Percentiles rank a stretch among this genome's conserved stretches.
Conservation (phyloP, 1,139 yeast genomes). For the Magnusiomyces paraingens region DNA sequence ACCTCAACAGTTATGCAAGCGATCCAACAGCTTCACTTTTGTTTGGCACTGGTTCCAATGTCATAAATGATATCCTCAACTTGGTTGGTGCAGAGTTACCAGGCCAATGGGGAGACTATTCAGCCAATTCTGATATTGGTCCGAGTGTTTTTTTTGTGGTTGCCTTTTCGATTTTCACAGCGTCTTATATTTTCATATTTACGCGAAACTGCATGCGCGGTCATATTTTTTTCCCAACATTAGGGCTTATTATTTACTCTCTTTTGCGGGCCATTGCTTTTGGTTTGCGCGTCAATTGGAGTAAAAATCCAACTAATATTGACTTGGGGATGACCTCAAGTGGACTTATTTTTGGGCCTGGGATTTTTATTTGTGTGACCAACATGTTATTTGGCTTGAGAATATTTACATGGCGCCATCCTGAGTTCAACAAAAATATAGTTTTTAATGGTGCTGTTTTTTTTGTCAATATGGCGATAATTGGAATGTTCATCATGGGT, state of each 20-base stretch:
- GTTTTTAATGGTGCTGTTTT: no score
- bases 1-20: no score
- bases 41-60: no score
- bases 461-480: no score
- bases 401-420: conserved; percentile 76
- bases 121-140: conserved; percentile 48
- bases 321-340: conserved; percentile 53
- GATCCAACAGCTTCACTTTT: no score
- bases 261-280: conserved; percentile 53
- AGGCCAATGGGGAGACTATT: conserved; percentile 48
- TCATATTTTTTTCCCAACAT: conserved; percentile 54
- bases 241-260: conserved; percentile 51
- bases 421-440: conserved; percentile 35
- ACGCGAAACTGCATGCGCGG: conserved; percentile 49
- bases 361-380: conserved; percentile 40
- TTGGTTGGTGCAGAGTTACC: no score
- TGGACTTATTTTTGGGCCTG: conserved; percentile 47
- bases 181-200: conserved; percentile 48
- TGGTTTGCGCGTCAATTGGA: conserved; percentile 56
- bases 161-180: conserved; percentile 43
- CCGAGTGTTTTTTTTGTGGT: conserved; percentile 57
- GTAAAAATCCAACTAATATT: conserved; percentile 41
- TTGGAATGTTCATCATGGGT: no score
- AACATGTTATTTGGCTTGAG: conserved; percentile 66
- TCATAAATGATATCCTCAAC: no score